These are phyloP conservation scores for Pseudogymnoascus sp. DNA, from an alignment of 2,329 filamentous ascomycete genomes.

Conservation along the genomic window DNA sequence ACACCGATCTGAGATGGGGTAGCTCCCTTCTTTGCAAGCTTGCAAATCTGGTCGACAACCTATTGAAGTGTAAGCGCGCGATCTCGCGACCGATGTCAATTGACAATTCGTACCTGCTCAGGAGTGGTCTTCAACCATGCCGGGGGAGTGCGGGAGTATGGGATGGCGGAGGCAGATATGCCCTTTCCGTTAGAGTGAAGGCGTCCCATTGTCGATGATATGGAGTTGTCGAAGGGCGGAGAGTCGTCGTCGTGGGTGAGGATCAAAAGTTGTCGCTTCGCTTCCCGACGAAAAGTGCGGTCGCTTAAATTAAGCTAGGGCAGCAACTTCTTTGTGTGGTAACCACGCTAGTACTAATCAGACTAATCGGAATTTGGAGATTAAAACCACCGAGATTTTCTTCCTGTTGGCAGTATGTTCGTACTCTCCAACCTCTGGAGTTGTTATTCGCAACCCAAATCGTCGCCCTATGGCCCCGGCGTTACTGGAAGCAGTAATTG, in stretches of 20 bases:
- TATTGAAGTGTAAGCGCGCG: conserved; percentile 1
- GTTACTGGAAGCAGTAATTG: not conserved
- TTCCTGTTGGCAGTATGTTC: not conserved
- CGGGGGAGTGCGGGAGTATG: conserved; percentile 88
- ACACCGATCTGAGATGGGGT: conserved; percentile 99
- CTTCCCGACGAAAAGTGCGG: conserved; percentile 4
- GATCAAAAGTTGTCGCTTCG: conserved; percentile 18
- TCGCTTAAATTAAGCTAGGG: conserved; percentile 10
- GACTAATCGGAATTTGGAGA: conserved; percentile 1
- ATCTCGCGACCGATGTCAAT: not conserved
- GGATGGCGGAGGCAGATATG: conserved; percentile 90
- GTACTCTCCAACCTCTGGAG: not conserved
- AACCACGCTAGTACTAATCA: not conserved
- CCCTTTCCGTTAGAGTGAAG: conserved; percentile 99
- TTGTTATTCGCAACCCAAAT: not conserved
- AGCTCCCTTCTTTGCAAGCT: conserved; percentile 97
- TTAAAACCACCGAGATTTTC: conserved; percentile 5
- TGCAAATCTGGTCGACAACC: conserved; percentile 98
- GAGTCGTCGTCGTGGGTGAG: conserved; percentile 21
- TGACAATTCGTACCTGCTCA: conserved; percentile 50
- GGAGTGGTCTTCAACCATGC: conserved; percentile 98
- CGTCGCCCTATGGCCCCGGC: not conserved
- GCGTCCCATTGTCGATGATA: conserved; percentile 66
- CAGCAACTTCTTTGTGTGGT: not conserved
- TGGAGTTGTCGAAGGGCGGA: conserved; percentile 15